These are phyloP conservation scores for Periglandula ipomoeae DNA, from an alignment of 2,329 filamentous ascomycete genomes.

Conservation along the genomic window DNA sequence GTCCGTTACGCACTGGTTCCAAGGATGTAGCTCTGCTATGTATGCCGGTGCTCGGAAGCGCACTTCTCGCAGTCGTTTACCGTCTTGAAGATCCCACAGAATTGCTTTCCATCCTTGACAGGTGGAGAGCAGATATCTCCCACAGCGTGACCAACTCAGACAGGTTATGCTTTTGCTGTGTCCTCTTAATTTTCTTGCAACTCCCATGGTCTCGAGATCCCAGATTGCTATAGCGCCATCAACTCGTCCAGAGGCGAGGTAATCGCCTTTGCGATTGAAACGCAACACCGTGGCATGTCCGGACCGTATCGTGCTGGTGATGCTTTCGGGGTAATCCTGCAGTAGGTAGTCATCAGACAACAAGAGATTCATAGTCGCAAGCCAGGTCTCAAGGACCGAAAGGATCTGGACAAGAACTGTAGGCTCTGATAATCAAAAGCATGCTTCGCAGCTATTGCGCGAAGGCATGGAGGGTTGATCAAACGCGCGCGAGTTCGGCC, in stretches of 20 bases:
- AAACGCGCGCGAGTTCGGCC: background rate
- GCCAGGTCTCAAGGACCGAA: constrained; percentile 1
- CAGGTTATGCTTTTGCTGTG: constrained; percentile 93
- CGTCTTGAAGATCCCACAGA: constrained; percentile 76
- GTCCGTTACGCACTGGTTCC: constrained; percentile 57
- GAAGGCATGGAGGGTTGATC: background rate
- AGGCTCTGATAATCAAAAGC: background rate
- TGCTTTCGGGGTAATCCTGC: constrained; percentile 81
- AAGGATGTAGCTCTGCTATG: constrained; percentile 89
- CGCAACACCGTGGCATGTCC: constrained; percentile 60
- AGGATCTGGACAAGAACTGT: background rate
- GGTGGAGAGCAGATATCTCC: constrained; percentile 81
- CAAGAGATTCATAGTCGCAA: constrained; percentile 44
- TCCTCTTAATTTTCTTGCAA: constrained; percentile 85
- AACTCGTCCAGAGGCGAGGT: constrained; percentile 84
- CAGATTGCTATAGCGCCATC: constrained; percentile 95
- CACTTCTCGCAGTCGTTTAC: constrained; percentile 68
- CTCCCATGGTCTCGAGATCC: constrained; percentile 94
- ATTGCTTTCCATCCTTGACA: constrained; percentile 96
- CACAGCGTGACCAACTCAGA: constrained; percentile 88
- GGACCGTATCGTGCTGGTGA: constrained; percentile 76
- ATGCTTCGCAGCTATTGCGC: background rate
- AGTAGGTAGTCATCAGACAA: constrained; percentile 55
- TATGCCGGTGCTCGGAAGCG: constrained; percentile 91
- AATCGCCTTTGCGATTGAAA: constrained; percentile 92